Base-by-base conservation (phyloP, 2,329 filamentous ascomycete genomes). In the Xylaria sp. region DNA sequence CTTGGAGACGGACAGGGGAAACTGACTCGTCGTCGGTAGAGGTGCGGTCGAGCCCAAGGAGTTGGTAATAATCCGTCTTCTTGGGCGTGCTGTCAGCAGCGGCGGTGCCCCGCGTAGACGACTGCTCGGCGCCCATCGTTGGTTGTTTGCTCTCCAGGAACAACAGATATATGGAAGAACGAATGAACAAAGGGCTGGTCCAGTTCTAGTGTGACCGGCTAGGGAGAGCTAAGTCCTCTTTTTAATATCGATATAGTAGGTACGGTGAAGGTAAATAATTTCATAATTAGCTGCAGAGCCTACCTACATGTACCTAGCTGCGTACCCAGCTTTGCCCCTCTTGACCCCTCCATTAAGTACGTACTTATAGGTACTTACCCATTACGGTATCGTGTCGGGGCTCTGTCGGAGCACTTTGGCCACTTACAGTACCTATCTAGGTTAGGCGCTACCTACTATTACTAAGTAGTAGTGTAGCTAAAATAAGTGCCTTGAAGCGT, bases 11-110 rank as follows among this genome's bases (percentile, higher is more conserved):
- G n/a, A 10, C n/a, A 1, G n/a, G 28, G 55, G 39, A 33, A 8
- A 69, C 66, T 63, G 81, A 94, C 91, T 98, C 94, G 65, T 97
- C 92, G 54, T 94, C 92, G 6, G 90, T 90, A 41, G 94, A 94
- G 70, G 87, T 85, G 68, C 89, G 86, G 71, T 92, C 88, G 18
- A 98, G 84, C 6, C 86, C 90, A 5, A 98, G 87, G 43, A 98
- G 85, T 75, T 96, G 92, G 81, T 98, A 98, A 81, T 95, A 95
- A 79, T 91, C 93, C 43, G 88, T 92, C 81, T 93, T 94, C 59
- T 80, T 77, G 58, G 75, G 70, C 8, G 74, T 63, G 43, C 73
- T 68, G 62, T 78, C 72, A 31, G 73, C 66, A n/a, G 75, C 71
- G 39, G 76, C 74, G 66, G 78, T 72, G 31, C 77, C 75, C 64